Conservation (phyloP, 768 basidiomycete genomes). For the Lactifluus subvellereus region DNA sequence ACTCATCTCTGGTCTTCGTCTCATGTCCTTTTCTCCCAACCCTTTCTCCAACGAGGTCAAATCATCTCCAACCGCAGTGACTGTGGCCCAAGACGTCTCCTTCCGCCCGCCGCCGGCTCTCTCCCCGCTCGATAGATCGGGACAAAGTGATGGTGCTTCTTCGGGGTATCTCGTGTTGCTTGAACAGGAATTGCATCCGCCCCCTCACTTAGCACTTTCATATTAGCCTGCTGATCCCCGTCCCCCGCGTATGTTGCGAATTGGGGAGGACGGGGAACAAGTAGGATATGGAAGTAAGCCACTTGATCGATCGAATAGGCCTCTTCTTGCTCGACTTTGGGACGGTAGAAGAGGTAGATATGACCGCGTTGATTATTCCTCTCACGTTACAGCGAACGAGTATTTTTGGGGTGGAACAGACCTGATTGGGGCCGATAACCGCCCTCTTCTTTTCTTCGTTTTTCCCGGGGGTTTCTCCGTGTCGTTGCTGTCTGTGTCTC, state of each 20-base stretch:
- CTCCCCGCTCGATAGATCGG: constrained; percentile 38
- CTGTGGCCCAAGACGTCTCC: constrained; percentile 48
- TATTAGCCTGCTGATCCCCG: constrained; percentile 30
- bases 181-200: constrained; percentile 47
- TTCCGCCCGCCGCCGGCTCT: constrained; percentile 35
- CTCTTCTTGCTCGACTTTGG: constrained; percentile 48
- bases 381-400: too few relatives aligned
- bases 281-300: constrained; percentile 51
- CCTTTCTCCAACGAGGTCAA: constrained; percentile 42
- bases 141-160: constrained; percentile 49
- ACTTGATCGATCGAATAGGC: constrained; percentile 53
- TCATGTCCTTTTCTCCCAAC: constrained; percentile 49
- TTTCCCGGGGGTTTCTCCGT: background rate
- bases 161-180: constrained; percentile 31
- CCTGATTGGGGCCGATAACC: background rate
- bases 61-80: constrained; percentile 48
- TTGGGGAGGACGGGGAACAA: constrained; percentile 49
- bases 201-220: constrained; percentile 40
- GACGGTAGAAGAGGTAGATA: constrained; percentile 62
- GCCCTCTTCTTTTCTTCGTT: background rate
- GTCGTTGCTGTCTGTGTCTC: background rate
- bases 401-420: background rate
- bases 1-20: constrained; percentile 53
- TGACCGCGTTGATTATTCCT: constrained; percentile 46
- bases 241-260: constrained; percentile 30